Percentiles rank a stretch among this genome's conserved stretches.
phyloP scores from a whole-genome alignment of 2,329 filamentous ascomycete species.

The Fusarium albidum region DNA sequence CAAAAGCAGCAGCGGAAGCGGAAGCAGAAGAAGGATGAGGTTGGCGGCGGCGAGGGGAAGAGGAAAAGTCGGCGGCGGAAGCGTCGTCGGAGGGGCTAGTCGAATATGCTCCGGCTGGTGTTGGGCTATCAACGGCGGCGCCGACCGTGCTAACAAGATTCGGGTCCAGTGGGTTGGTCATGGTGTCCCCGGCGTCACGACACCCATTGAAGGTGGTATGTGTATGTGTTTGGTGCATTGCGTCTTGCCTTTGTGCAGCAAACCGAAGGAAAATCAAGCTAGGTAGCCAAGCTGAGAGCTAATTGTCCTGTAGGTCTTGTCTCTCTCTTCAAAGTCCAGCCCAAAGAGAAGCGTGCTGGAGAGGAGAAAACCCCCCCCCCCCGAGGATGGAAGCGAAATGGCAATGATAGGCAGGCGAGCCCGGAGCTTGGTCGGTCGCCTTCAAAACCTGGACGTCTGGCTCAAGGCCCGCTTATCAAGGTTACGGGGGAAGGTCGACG shows the following conservation, averaged over 20 bases:
- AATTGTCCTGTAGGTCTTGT: conserved; percentile 6
- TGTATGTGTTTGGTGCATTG: conserved; percentile 11
- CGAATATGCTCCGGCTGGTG: conserved; percentile 18
- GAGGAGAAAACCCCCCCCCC: background rate
- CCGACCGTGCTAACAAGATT: conserved; percentile 33
- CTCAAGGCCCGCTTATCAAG: conserved; percentile 15
- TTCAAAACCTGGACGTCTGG: conserved; percentile 21
- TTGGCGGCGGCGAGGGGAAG: conserved; percentile 30
- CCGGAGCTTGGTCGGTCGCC: conserved; percentile 11
- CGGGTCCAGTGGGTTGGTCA: conserved; percentile 35
- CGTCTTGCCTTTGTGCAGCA: conserved; percentile 15
- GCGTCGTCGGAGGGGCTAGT: conserved; percentile 40
- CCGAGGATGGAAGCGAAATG: conserved; percentile 9
- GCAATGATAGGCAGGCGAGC: conserved; percentile 2
- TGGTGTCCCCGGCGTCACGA: conserved; percentile 33
- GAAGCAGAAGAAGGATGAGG: conserved; percentile 23
- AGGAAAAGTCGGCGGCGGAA: conserved; percentile 39
- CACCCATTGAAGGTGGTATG: conserved; percentile 8
- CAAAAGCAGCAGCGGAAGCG: conserved; percentile 21
- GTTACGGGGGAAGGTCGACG: background rate
- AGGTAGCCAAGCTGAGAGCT: conserved; percentile 8
- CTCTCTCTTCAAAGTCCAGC: background rate
- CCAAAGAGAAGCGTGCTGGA: no score
- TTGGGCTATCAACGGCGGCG: conserved; percentile 34
- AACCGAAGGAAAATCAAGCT: conserved; percentile 4